Conservation (phyloP, 129 eudicot genomes). For the Tagetes patula region DNA sequence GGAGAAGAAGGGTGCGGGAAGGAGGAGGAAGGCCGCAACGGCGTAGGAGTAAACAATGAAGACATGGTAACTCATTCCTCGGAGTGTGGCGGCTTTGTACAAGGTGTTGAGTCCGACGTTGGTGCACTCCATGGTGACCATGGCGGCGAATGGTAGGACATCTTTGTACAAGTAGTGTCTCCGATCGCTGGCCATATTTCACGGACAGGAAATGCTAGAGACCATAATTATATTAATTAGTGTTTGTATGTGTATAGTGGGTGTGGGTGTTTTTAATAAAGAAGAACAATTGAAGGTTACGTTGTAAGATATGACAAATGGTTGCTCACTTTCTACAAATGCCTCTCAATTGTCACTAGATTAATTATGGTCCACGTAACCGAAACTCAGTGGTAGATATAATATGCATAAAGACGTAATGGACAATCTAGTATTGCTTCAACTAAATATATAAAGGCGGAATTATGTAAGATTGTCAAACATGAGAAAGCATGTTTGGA, state of each 20-base stretch:
- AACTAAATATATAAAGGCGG: too few relatives aligned
- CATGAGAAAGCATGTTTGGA: too few relatives aligned
- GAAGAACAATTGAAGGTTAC: slow-evolving; percentile 15
- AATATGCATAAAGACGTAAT: too few relatives aligned
- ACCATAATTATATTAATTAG: too few relatives aligned
- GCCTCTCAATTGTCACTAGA: background rate
- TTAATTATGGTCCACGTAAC: background rate
- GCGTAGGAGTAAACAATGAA: slow-evolving; percentile 69
- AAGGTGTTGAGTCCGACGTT: slow-evolving; percentile 76
- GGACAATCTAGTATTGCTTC: too few relatives aligned
- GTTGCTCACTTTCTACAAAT: slow-evolving; percentile 13
- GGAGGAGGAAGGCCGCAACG: slow-evolving; percentile 70
- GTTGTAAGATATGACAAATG: slow-evolving; percentile 25
- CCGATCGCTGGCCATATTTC: slow-evolving; percentile 36
- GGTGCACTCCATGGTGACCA: slow-evolving; percentile 68
- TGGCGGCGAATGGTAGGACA: slow-evolving; percentile 62
- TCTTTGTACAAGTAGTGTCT: slow-evolving; percentile 45
- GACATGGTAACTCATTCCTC: slow-evolving; percentile 77
- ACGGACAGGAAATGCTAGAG: background rate
- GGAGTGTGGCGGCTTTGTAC: slow-evolving; percentile 72
- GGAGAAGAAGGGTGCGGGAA: slow-evolving; percentile 72
- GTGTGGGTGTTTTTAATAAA: slow-evolving; percentile 9
- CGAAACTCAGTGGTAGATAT: background rate
- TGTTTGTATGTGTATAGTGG: background rate
- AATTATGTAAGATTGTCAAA: too few relatives aligned